Evolutionary conservation across 495 filamentous ascomycete species (phyloP).

Genomic region (Tuber melanosporum): DNA sequence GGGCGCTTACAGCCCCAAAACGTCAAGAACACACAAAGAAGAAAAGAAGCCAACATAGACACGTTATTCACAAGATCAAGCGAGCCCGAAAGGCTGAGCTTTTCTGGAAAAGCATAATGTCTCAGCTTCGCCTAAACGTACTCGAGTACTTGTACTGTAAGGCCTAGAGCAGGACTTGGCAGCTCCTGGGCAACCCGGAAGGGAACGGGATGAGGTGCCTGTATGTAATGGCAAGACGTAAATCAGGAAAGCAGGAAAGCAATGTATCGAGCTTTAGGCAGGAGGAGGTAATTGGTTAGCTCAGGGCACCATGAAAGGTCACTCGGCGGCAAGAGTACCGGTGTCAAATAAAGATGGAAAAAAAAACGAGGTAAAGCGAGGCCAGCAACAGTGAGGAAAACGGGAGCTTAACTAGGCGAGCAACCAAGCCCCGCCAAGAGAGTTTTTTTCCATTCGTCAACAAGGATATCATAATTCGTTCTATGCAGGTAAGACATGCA

Average conservation of each 20-base stretch:
- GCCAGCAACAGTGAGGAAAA: background rate
- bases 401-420: background rate
- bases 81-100: background rate
- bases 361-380: background rate
- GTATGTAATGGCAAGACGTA: background rate
- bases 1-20: background rate
- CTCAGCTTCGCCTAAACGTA: background rate
- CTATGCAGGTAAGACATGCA: background rate
- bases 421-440: background rate
- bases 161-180: background rate
- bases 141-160: too few relatives aligned
- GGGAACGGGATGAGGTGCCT: background rate
- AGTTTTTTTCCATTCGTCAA: background rate
- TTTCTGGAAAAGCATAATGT: background rate
- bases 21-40: background rate
- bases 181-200: background rate
- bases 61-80: background rate
- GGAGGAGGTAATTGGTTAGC: background rate
- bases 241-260: background rate
- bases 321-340: background rate
- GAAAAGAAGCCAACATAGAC: background rate
- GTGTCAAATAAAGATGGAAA: background rate
- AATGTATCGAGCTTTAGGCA: background rate
- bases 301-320: background rate
- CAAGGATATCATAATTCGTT: background rate